These are phyloP conservation scores for Rubroboletus satanas DNA, from an alignment of 768 basidiomycete species.

Conservation along the genomic window DNA sequence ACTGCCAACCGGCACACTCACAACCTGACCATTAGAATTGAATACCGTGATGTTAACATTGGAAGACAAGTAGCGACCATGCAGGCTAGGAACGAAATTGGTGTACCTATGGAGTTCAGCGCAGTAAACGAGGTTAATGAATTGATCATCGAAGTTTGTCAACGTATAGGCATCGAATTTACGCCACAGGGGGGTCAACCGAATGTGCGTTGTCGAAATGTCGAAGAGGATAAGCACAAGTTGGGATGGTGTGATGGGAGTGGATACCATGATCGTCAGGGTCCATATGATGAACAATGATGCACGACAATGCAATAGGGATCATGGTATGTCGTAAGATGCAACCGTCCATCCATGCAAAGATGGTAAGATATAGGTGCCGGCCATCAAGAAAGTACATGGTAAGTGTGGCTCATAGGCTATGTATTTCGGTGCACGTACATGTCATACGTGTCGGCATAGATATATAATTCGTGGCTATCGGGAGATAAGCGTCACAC, in stretches of 20 bases:
- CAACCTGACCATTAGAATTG: slow-evolving; percentile 34
- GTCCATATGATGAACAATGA: neutral
- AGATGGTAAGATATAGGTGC: neutral
- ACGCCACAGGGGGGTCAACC: neutral
- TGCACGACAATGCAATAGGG: neutral
- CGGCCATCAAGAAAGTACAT: neutral
- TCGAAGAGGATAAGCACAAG: neutral
- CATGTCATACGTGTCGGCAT: slow-evolving; percentile 66
- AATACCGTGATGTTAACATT: slow-evolving; percentile 81
- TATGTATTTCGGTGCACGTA: slow-evolving; percentile 20
- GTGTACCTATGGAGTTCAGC: slow-evolving; percentile 40
- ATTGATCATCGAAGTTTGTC: neutral
- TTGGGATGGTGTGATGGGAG: neutral
- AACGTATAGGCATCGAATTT: neutral
- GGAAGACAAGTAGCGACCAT: slow-evolving; percentile 75
- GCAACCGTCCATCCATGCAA: neutral
- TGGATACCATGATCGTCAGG: slow-evolving; percentile 8
- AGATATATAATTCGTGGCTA: slow-evolving; percentile 82
- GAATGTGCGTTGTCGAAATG: neutral
- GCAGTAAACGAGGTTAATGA: neutral
- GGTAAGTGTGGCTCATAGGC: slow-evolving; percentile 2
- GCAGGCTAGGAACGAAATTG: slow-evolving; percentile 63
- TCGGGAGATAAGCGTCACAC: neutral
- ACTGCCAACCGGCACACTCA: slow-evolving; percentile 46
- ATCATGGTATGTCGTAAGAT: neutral